Conservation (phyloP, 2,329 filamentous ascomycete species). For the Fusarium hainanense region DNA sequence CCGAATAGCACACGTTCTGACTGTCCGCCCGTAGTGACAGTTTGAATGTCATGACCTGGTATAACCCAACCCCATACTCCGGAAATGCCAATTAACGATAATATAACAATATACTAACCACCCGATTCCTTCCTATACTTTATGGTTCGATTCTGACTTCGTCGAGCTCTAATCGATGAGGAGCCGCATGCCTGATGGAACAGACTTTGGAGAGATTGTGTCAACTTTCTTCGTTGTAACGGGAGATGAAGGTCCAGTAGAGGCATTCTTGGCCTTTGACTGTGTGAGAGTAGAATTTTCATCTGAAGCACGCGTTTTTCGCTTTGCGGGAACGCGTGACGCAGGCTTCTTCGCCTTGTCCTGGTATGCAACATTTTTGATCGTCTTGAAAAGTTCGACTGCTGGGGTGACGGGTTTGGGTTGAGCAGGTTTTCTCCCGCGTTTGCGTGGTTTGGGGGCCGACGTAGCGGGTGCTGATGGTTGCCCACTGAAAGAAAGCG, state of each 20-base stretch:
- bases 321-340: slow-evolving; percentile 7
- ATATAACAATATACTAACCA: slow-evolving; percentile 25
- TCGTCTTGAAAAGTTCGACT: slow-evolving; percentile 34
- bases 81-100: slow-evolving; percentile 25
- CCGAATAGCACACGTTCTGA: slow-evolving; percentile 22
- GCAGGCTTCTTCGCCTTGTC: slow-evolving; percentile 36
- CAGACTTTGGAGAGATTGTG: slow-evolving; percentile 58
- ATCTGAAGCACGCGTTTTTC: not conserved
- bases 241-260: slow-evolving; percentile 38
- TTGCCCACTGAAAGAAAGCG: slow-evolving; percentile 57
- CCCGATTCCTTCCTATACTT: slow-evolving; percentile 3
- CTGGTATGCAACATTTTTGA: slow-evolving; percentile 35
- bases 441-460: slow-evolving; percentile 48
- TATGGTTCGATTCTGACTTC: not conserved
- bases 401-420: slow-evolving; percentile 51
- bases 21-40: slow-evolving; percentile 16
- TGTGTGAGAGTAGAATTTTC: slow-evolving; percentile 32
- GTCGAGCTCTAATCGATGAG: slow-evolving; percentile 49
- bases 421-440: slow-evolving; percentile 49
- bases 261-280: slow-evolving; percentile 9
- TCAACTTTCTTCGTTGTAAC: slow-evolving; percentile 35
- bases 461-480: slow-evolving; percentile 30
- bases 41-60: slow-evolving; percentile 13
- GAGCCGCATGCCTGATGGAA: slow-evolving; percentile 55
- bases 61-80: slow-evolving; percentile 32